These are phyloP conservation scores for Neoconidiobolus thromboides DNA, from an alignment of 371 early-diverging fungal species.

Conservation along the genomic window DNA sequence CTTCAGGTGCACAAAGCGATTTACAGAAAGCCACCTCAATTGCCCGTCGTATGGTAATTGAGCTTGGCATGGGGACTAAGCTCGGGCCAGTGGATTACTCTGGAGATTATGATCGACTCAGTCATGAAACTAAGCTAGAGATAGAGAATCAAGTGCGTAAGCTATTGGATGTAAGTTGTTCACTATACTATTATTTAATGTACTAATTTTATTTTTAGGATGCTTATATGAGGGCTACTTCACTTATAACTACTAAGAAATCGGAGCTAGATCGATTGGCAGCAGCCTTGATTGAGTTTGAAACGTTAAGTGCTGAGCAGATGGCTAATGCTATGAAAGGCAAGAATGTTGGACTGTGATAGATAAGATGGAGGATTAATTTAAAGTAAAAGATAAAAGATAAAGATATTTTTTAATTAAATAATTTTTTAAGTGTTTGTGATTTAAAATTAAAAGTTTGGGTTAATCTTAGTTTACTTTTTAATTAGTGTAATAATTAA, in stretches of 20 bases:
- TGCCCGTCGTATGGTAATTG: slow-evolving; percentile 80
- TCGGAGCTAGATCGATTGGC: slow-evolving; percentile 84
- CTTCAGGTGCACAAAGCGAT: slow-evolving; percentile 85
- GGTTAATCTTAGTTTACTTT: no score
- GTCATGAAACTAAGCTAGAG: slow-evolving; percentile 44
- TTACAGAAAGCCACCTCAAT: slow-evolving; percentile 77
- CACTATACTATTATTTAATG: background rate
- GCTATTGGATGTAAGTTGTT: slow-evolving; percentile 32
- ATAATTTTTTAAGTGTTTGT: no score
- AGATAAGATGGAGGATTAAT: no score
- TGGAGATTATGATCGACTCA: slow-evolving; percentile 44
- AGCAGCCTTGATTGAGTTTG: slow-evolving; percentile 76
- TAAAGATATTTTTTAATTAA: no score
- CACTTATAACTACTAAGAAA: slow-evolving; percentile 46
- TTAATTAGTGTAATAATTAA: no score
- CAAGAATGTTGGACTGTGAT: background rate
- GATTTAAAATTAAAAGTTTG: no score
- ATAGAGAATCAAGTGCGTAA: slow-evolving; percentile 72
- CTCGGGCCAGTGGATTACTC: slow-evolving; percentile 24
- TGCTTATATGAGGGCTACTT: slow-evolving; percentile 38
- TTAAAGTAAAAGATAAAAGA: no score
- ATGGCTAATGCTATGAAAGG: slow-evolving; percentile 59
- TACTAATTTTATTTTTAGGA: slow-evolving; percentile 11
- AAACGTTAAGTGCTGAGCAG: slow-evolving; percentile 78
- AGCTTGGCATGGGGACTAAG: slow-evolving; percentile 88